Evolutionary conservation across 2,329 filamentous ascomycete genomes (phyloP).

Genomic region (Cercospora citrullina): DNA sequence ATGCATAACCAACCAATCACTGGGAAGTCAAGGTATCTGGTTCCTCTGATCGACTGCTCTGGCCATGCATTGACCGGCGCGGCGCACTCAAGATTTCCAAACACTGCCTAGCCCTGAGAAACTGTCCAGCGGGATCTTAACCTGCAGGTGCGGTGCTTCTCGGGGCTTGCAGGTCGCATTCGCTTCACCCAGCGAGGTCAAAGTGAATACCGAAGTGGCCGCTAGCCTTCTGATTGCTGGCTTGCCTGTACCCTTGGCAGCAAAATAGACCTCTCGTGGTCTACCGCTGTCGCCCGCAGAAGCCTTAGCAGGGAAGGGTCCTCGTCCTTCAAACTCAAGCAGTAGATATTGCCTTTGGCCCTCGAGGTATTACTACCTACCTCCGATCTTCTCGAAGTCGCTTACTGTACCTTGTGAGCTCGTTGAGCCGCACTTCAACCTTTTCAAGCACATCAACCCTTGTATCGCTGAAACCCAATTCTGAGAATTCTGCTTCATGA

Average conservation of each 20-base stretch:
- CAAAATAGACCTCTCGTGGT: slow-evolving; percentile 3
- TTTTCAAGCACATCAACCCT: slow-evolving; percentile 23
- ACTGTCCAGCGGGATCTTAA: not conserved
- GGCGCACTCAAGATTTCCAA: not conserved
- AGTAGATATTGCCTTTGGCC: slow-evolving; percentile 12
- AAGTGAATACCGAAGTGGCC: slow-evolving; percentile 22
- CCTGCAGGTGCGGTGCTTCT: slow-evolving; percentile 8
- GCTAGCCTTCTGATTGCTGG: slow-evolving; percentile 17
- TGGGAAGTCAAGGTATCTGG: not conserved
- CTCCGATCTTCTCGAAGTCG: slow-evolving; percentile 15
- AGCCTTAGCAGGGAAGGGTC: slow-evolving; percentile 15
- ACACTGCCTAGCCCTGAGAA: not conserved
- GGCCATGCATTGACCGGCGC: slow-evolving; percentile 14
- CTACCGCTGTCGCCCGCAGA: slow-evolving; percentile 12
- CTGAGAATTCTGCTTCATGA: slow-evolving; percentile 31
- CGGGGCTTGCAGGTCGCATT: slow-evolving; percentile 22
- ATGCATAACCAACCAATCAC: slow-evolving; percentile 13
- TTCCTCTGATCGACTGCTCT: slow-evolving; percentile 15
- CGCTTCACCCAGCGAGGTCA: slow-evolving; percentile 19
- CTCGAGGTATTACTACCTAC: not conserved
- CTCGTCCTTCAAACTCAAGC: slow-evolving; percentile 4
- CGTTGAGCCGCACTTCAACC: slow-evolving; percentile 29
- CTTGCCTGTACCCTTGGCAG: slow-evolving; percentile 12
- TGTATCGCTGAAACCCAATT: slow-evolving; percentile 26
- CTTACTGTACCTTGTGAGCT: slow-evolving; percentile 12